A percentile compares a stretch with the other conserved stretches of the same genome.
Conservation (phyloP, 1,284 basidiomycete species). For the Stygiomarasmius scandens region DNA sequence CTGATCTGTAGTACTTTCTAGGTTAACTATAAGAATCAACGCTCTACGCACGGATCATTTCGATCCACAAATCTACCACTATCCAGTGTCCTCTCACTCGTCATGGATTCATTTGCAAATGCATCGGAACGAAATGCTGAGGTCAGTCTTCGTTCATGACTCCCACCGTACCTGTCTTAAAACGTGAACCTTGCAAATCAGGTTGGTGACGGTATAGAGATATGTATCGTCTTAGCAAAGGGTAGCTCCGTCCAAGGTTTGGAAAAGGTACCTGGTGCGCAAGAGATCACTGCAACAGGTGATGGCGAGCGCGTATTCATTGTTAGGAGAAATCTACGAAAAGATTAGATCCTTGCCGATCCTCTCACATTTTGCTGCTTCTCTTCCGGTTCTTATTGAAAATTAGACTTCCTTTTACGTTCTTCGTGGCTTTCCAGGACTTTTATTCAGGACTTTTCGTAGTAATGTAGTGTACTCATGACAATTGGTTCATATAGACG, state of each 20-base stretch:
- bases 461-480: too few relatives aligned
- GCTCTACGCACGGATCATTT: constrained; percentile 60
- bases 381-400: too few relatives aligned
- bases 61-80: constrained; percentile 85
- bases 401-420: too few relatives aligned
- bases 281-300: constrained; percentile 60
- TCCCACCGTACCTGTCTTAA: constrained; percentile 12
- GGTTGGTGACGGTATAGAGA: constrained; percentile 93
- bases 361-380: too few relatives aligned
- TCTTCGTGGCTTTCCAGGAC: too few relatives aligned
- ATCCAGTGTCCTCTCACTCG: constrained; percentile 77
- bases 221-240: constrained; percentile 81
- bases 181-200: constrained; percentile 28
- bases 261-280: constrained; percentile 57
- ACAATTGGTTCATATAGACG: too few relatives aligned
- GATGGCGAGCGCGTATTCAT: constrained; percentile 77
- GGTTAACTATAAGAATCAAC: constrained; percentile 97
- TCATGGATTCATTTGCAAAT: constrained; percentile 91
- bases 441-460: too few relatives aligned
- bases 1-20: constrained; percentile 33
- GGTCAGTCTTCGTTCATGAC: constrained; percentile 39
- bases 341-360: constrained; percentile 41
- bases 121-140: constrained; percentile 97
- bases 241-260: constrained; percentile 67
- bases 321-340: constrained; percentile 74